phyloP scores from a whole-genome alignment of 2,329 filamentous ascomycete genomes.

The Verruconis gallopava region DNA sequence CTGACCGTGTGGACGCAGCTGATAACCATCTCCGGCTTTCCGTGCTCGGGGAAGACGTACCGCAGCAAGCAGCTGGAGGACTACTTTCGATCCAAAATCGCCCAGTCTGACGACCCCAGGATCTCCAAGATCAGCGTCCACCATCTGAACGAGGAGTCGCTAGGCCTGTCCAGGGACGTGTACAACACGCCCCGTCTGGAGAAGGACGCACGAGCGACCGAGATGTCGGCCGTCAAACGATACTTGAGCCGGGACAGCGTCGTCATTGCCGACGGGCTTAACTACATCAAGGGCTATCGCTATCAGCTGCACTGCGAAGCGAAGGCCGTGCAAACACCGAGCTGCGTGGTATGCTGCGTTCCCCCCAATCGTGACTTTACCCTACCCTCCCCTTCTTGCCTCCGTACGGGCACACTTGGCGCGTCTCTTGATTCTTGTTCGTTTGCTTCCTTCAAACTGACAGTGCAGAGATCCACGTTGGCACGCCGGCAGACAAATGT shows the following conservation, averaged over 20 bases:
- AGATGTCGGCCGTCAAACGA: constrained; percentile 69
- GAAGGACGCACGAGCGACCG: constrained; percentile 66
- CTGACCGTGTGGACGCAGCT: constrained; percentile 29
- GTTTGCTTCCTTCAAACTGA: constrained; percentile 22
- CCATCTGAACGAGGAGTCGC: constrained; percentile 59
- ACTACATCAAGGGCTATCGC: constrained; percentile 84
- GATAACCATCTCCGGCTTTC: constrained; percentile 49
- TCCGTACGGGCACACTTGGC: no score
- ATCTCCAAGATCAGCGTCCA: constrained; percentile 48
- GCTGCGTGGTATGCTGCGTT: constrained; percentile 48
- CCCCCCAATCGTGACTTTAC: background rate
- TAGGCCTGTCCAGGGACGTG: constrained; percentile 55
- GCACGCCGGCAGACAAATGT: constrained; percentile 42
- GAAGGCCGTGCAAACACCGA: constrained; percentile 63
- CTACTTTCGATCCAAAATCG: constrained; percentile 41
- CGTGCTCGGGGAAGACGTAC: constrained; percentile 49
- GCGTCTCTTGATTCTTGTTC: background rate
- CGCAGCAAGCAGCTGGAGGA: constrained; percentile 50
- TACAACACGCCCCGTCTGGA: constrained; percentile 69
- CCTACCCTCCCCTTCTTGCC: no score
- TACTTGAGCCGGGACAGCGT: constrained; percentile 59
- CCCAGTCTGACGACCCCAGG: constrained; percentile 30
- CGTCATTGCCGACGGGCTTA: constrained; percentile 66
- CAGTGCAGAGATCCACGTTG: constrained; percentile 40
- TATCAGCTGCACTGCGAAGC: constrained; percentile 80